Conservation (phyloP, 768 basidiomycete genomes). For the Hygrophorus russula region DNA sequence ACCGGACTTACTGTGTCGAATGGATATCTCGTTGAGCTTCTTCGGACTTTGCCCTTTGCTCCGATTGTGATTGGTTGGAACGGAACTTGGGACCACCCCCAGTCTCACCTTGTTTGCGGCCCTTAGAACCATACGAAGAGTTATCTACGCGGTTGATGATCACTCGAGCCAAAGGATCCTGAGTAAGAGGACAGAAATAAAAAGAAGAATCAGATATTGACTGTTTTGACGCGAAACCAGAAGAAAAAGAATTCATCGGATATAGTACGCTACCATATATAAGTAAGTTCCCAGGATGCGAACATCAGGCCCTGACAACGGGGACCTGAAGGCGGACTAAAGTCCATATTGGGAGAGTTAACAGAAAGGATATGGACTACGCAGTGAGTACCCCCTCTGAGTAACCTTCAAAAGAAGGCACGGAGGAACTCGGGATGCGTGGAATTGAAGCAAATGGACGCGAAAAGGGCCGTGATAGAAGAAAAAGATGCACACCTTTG, state of each 20-base stretch:
- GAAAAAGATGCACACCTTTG: conserved; percentile 28
- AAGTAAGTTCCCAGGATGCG: neutral
- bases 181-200: neutral
- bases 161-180: conserved; percentile 73
- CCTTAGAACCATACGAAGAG: conserved; percentile 68
- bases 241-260: no score
- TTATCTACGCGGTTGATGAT: conserved; percentile 76
- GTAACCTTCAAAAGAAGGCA: no score
- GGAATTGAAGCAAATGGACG: no score
- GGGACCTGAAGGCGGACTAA: conserved; percentile 1
- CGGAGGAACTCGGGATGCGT: no score
- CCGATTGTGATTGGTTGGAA: conserved; percentile 13
- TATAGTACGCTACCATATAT: no score
- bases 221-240: no score
- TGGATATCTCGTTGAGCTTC: conserved; percentile 29
- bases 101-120: conserved; percentile 39
- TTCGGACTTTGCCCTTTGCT: conserved; percentile 15
- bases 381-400: no score
- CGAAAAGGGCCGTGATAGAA: no score
- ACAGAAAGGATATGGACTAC: no score
- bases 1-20: conserved; percentile 47
- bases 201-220: neutral
- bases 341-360: no score
- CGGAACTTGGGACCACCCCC: neutral
- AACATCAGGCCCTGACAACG: conserved; percentile 1